phyloP scores from a whole-genome alignment of 129 eudicot genomes.

The Smallanthus sonchifolius region DNA sequence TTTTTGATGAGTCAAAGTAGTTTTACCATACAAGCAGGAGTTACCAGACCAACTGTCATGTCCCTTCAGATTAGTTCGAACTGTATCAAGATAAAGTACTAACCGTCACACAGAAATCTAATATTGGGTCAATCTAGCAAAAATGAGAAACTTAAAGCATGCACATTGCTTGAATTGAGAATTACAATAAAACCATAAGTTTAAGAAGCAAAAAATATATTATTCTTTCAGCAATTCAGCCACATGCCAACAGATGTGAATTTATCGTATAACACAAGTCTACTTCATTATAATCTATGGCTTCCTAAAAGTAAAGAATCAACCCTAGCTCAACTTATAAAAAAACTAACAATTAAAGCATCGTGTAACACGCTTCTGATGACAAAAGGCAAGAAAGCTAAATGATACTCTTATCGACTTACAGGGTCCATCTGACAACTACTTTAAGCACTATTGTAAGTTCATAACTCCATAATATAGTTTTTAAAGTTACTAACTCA shows the following conservation, averaged over 20 bases:
- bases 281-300: neutral
- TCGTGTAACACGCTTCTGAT: neutral
- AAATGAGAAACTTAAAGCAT: neutral
- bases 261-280: neutral
- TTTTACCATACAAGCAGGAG: slow-evolving; percentile 32
- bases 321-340: neutral
- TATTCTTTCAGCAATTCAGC: neutral
- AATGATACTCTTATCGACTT: neutral
- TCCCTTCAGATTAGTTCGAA: slow-evolving; percentile 41
- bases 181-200: neutral
- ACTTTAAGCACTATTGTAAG: neutral
- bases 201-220: neutral
- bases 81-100: slow-evolving; percentile 32
- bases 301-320: neutral
- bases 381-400: neutral
- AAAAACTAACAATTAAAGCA: neutral
- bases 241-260: neutral
- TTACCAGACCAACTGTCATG: slow-evolving; percentile 32
- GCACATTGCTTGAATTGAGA: neutral
- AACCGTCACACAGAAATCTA: neutral
- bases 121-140: neutral
- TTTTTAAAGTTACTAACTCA: neutral
- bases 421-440: neutral
- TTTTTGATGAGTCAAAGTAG: slow-evolving; percentile 24
- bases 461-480: neutral